Conservation (phyloP, 2,329 filamentous ascomycete genomes). For the Hawksworthiomyces lignivorus region DNA sequence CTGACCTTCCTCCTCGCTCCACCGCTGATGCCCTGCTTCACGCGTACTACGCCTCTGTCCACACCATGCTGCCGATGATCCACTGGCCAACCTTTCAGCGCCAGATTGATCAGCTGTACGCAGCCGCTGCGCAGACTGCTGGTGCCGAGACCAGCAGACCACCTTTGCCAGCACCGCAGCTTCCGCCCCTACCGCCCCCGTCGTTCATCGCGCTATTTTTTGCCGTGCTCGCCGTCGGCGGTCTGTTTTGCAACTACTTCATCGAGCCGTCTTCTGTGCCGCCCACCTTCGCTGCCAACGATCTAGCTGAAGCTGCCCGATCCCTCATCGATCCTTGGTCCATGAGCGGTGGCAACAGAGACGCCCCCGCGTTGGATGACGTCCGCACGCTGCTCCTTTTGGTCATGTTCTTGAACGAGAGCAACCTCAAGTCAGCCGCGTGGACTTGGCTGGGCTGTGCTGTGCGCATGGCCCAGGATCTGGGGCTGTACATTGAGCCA, state of each 20-base stretch:
- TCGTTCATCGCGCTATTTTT: slow-evolving; percentile 78
- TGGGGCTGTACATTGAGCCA: slow-evolving; percentile 71
- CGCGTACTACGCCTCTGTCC: slow-evolving; percentile 68
- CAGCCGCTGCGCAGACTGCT: neutral
- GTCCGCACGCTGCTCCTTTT: slow-evolving; percentile 65
- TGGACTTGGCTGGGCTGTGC: slow-evolving; percentile 81
- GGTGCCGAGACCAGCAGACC: slow-evolving; percentile 39
- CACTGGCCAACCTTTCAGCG: slow-evolving; percentile 80
- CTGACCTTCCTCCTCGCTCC: slow-evolving; percentile 62
- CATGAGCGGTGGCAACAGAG: slow-evolving; percentile 32
- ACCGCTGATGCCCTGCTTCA: slow-evolving; percentile 65
- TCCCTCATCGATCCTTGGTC: slow-evolving; percentile 68
- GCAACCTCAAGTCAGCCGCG: slow-evolving; percentile 76
- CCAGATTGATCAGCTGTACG: slow-evolving; percentile 71
- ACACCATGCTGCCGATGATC: slow-evolving; percentile 74
- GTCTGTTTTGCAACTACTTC: slow-evolving; percentile 69
- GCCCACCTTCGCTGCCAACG: slow-evolving; percentile 45
- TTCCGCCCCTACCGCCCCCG: slow-evolving; percentile 35
- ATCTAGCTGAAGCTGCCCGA: slow-evolving; percentile 65
- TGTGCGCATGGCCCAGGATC: slow-evolving; percentile 68
- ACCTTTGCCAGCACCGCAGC: neutral
- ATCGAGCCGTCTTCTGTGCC: slow-evolving; percentile 47
- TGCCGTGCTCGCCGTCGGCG: slow-evolving; percentile 73
- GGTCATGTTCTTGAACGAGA: slow-evolving; percentile 74
- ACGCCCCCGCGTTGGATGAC: slow-evolving; percentile 68